phyloP scores from a whole-genome alignment of 176 grass and related monocot species.

The Ananas comosus region DNA sequence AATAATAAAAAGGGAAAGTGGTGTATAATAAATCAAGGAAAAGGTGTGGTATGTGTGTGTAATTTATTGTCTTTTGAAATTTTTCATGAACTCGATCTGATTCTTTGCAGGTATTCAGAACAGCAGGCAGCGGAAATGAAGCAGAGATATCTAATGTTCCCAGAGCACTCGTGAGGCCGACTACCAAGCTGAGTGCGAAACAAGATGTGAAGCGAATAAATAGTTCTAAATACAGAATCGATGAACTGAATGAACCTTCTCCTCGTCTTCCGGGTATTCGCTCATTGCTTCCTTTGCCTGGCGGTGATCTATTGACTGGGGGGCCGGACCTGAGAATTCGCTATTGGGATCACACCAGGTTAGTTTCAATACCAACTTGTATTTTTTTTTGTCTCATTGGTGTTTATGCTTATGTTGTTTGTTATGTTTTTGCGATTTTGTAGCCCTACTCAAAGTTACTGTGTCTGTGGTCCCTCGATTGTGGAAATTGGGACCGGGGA shows the following conservation, averaged over 20 bases:
- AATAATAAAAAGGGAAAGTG: not conserved
- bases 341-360: conserved; percentile 98
- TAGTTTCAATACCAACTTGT: conserved; percentile 33
- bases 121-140: conserved; percentile 64
- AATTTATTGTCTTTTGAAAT: not conserved
- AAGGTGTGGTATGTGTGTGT: not conserved
- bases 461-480: conserved; percentile 68
- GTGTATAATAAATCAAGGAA: too few species aligned
- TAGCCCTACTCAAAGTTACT: conserved; percentile 92
- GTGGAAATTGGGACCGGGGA: conserved; percentile 29
- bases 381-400: not conserved
- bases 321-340: conserved; percentile 87
- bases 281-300: conserved; percentile 86
- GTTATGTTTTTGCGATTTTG: conserved; percentile 25
- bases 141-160: conserved; percentile 30
- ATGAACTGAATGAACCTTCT: conserved; percentile 73
- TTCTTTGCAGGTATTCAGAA: conserved; percentile 60
- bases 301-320: conserved; percentile 71
- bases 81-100: conserved; percentile 24
- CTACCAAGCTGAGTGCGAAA: conserved; percentile 42
- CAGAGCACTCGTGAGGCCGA: conserved; percentile 41
- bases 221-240: conserved; percentile 79
- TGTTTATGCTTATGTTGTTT: not conserved
- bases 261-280: conserved; percentile 56
- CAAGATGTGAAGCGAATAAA: conserved; percentile 41